Evolutionary conservation across 257 asterid genomes (phyloP), one percentile per base, ranked within the genome.

Genomic region (Gentiana macrophylla): DNA sequence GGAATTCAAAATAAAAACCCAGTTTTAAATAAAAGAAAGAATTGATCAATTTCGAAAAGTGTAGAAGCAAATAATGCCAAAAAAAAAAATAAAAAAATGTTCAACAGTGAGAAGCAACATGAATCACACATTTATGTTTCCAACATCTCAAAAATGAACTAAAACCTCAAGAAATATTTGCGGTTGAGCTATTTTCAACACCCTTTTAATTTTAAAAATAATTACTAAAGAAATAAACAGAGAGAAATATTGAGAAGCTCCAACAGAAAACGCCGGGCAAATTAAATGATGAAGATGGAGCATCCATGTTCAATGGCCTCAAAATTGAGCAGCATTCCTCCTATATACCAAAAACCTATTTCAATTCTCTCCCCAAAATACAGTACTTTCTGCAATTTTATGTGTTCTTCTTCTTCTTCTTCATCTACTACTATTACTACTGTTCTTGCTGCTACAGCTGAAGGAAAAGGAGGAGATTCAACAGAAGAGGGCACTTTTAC

Each of bases 401-500:
- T 51, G 43, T 34, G 55, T 37, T 24, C 54, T 10, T 3, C 11
- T 2, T 35, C 70, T 38, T 7, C 74, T 36, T 13, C 68, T 52
- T 59, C 84, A 5, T 51, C 76, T 50, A 67, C 71, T 62, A 38
- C 24, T 24, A 24, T 24, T 24, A 24, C 24, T 24, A 24, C 62
- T 46, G 73, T 63, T 56, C 57, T 77, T 45, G 75, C 84, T 56
- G 84, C 94, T 61, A 62, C 76, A 46, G 80, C 95, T 53, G 91
- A 83, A 74, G 89, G 83, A 37, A 74, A 82, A 32, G 87, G 77
- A 53, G 70, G 84, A 56, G 76, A 76, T 52, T 56, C 77, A 59
- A 36, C 84, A 3, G 85, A 84, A 61, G 87, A 79, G 50, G 86
- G 79, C n/a, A 56, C 77, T 50, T 75, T 81, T 61, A 41, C 71